Evolutionary conservation across 2,329 filamentous ascomycete genomes (phyloP).

Genomic region (Calonectria hongkongensis): DNA sequence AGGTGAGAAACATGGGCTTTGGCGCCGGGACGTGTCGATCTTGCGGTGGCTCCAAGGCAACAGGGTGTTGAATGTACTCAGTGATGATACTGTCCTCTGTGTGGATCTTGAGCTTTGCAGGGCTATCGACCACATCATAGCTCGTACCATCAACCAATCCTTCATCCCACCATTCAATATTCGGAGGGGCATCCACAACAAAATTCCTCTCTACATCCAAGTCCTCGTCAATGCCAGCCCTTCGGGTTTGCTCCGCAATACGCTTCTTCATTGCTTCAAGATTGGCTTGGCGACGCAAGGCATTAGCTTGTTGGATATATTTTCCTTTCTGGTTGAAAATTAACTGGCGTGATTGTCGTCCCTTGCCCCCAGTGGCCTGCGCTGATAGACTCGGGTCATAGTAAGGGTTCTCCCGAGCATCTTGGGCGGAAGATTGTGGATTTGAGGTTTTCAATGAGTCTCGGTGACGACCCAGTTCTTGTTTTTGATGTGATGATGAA

Average conservation of each 20-base stretch:
- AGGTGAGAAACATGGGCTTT: slow-evolving; percentile 94
- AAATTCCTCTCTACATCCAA: slow-evolving; percentile 92
- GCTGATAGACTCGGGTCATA: slow-evolving; percentile 82
- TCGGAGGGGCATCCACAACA: slow-evolving; percentile 87
- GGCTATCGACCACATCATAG: slow-evolving; percentile 82
- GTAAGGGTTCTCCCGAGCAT: slow-evolving; percentile 80
- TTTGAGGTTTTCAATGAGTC: slow-evolving; percentile 49
- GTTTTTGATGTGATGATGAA: slow-evolving; percentile 42
- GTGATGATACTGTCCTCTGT: slow-evolving; percentile 91
- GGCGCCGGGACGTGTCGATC: slow-evolving; percentile 86
- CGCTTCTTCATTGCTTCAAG: slow-evolving; percentile 96
- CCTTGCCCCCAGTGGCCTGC: slow-evolving; percentile 74
- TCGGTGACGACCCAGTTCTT: slow-evolving; percentile 44
- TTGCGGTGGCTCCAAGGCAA: slow-evolving; percentile 92
- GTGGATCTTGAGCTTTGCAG: slow-evolving; percentile 81
- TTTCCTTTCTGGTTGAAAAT: slow-evolving; percentile 97
- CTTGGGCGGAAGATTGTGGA: slow-evolving; percentile 22
- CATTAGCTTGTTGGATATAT: slow-evolving; percentile 95
- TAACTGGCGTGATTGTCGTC: slow-evolving; percentile 83
- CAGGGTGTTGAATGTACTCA: slow-evolving; percentile 92
- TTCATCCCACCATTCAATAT: slow-evolving; percentile 99
- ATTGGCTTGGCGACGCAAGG: slow-evolving; percentile 88
- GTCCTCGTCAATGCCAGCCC: slow-evolving; percentile 95
- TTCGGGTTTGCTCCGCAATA: slow-evolving; percentile 90
- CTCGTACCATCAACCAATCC: slow-evolving; percentile 84